Base-by-base conservation (phyloP, 225 moss, liverwort and hornwort species). In the Bryum argenteum region DNA sequence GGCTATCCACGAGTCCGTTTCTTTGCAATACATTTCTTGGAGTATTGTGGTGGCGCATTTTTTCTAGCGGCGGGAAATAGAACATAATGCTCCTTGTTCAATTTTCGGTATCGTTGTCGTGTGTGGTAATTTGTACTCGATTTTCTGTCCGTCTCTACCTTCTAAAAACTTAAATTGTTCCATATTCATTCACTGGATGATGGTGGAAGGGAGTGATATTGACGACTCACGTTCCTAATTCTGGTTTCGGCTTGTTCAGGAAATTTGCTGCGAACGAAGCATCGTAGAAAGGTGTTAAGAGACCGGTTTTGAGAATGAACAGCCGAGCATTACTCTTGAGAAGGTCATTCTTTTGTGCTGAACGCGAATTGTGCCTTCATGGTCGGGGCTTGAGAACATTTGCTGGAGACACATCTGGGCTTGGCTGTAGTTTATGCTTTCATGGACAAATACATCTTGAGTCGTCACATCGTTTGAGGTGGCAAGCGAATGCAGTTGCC, bases 381-480 rank as follows among this genome's bases (percentile, higher is more conserved):
- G 69, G 75, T 17, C 69, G 44, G 61, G 64, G 70, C 63, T 68
- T 62, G 74, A 69, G 60, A 65, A 55, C 11, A 6, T 71, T 74
- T 52, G 28, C 77, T 82, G 82, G 76, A 71, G 71, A 67, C 74
- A 20, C 60, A 55, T 17, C 51, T 54, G 77, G 80, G 56, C 65
- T 75, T 80, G 78, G 80, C 72, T 83, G 80, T 75, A 75, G 75
- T 57, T 77, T 86, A 53, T 86, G 77, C 59, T 55, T 51, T 20
- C 68, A 75, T 59, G 64, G 66, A 21, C 60, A 1, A 47, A 86
- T 45, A 17, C 56, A 72, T 57, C 13, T 28, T 28, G 51, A 61
- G 53, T 20, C 71, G 28, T 77, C 61, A 43, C 78, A 43, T 45
- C 59, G 72, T 71, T 65, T 78, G 71, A 83, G 66, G 61, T 83